Base-by-base conservation (phyloP, 2,329 filamentous ascomycete species). In the Alternaria dauci region DNA sequence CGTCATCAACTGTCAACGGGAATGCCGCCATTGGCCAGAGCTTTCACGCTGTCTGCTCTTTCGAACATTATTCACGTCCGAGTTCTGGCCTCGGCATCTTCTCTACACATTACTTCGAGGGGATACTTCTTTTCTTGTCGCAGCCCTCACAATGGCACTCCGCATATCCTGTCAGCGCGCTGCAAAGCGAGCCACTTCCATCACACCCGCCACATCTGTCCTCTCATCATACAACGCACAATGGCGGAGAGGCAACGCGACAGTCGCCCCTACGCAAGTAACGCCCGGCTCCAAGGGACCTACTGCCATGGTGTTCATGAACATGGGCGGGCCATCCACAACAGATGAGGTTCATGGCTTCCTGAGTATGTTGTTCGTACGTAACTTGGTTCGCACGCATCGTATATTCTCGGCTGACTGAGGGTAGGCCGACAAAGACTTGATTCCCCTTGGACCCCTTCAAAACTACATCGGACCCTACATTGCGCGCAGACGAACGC, bases 301-400 rank as follows among this genome's bases (percentile, higher is more conserved):
- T 8, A 99, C 95, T 5, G 95, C 95, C 43, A 98, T 99, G 88
- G 95, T 99, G 14, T 97, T 99, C 75, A 88, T 99, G 82, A 99
- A 99, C 81, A 99, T 99, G 95, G 95, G 95, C 61, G 95, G 95
- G 0, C 95, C 95, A 3, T 91, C 92, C 1, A 97, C 91, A 4
- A 91, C 90, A 5, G 87, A 89, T 68, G 93, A 99, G 82, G 95
- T 99, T 36, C 89, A 90, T 71, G 88, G 90, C 79, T 99, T 98
- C 76, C 82, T 99, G 48, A 95, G 91, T 78, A 89, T 94, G 70
- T 84, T 99, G 69, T 99, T 99, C 81, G 94, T 96, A 86, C 60
- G 91, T 80, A 51, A 43, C 20, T 25, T 18, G 46, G 28, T 30
- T 11, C 42, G 36, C 26, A 42, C 34, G 23, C 48, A 53, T 53